These are phyloP conservation scores for Agapanthus africanus DNA, from an alignment of 106 monocot species.

Conservation along the genomic window DNA sequence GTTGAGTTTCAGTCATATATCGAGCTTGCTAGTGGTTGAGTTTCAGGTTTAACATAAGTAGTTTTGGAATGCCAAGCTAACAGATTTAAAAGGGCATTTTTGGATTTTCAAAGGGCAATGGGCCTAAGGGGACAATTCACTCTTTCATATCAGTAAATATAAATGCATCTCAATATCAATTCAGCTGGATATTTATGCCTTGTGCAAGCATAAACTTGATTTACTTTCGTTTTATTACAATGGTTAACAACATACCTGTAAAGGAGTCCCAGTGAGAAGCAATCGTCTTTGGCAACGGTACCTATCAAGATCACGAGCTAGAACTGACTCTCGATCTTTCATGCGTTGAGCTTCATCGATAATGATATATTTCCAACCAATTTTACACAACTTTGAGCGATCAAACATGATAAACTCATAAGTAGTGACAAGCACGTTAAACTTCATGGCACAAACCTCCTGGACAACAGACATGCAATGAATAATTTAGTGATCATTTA, in stretches of 20 bases:
- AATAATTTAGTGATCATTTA: slow-evolving; percentile 3
- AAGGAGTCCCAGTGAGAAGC: slow-evolving; percentile 95
- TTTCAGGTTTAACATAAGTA: background rate
- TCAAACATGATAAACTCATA: slow-evolving; percentile 99
- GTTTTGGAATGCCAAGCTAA: background rate
- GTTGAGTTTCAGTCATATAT: too few species aligned
- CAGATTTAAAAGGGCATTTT: background rate
- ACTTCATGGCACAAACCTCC: slow-evolving; percentile 88
- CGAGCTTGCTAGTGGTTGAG: background rate
- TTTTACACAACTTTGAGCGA: slow-evolving; percentile 85
- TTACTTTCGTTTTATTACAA: background rate
- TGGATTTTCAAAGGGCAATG: background rate
- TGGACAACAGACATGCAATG: slow-evolving; percentile 16
- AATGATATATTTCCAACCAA: slow-evolving; percentile 98
- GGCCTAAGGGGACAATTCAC: background rate
- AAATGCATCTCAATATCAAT: too few species aligned
- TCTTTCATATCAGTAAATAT: background rate
- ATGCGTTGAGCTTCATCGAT: slow-evolving; percentile 99
- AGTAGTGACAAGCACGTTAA: slow-evolving; percentile 94
- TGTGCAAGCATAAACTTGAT: background rate
- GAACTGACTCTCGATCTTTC: slow-evolving; percentile 95
- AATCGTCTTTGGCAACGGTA: slow-evolving; percentile 91
- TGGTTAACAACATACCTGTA: slow-evolving; percentile 59
- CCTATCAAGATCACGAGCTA: slow-evolving; percentile 94
- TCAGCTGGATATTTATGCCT: background rate